Percentiles rank a stretch among this genome's conserved stretches.
Evolutionary conservation across 257 asterid genomes (phyloP).

Genomic region (Ilex aquifolium): DNA sequence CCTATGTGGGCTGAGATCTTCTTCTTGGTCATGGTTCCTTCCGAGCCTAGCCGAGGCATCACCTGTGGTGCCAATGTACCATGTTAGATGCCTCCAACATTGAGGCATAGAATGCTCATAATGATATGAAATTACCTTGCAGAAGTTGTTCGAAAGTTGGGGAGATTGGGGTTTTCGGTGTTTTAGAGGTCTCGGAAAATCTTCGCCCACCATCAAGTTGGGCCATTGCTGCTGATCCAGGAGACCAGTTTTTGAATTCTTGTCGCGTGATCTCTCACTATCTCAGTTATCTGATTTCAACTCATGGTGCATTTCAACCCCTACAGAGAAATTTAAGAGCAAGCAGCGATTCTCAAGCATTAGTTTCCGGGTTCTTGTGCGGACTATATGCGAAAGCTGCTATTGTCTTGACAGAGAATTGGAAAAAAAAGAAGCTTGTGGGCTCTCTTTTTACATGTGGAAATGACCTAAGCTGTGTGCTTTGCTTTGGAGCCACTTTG

Average conservation of each 20-base stretch:
- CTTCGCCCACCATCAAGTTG: slow-evolving; percentile 36
- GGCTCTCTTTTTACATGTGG: not conserved
- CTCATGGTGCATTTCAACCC: not conserved
- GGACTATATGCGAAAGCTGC: not conserved
- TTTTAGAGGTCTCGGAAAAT: slow-evolving; percentile 28
- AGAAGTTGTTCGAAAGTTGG: slow-evolving; percentile 61
- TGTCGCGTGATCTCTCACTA: not conserved
- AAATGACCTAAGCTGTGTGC: too few relatives aligned
- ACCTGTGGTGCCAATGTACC: too few relatives aligned
- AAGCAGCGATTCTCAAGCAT: not conserved
- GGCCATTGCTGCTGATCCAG: slow-evolving; percentile 30
- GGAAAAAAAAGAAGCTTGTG: not conserved
- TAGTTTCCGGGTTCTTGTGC: not conserved
- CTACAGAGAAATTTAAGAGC: not conserved
- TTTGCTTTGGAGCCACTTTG: too few relatives aligned
- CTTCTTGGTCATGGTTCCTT: slow-evolving; percentile 44
- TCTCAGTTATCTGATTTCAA: not conserved
- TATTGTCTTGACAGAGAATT: not conserved
- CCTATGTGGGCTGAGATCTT: slow-evolving; percentile 32
- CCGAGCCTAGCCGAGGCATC: slow-evolving; percentile 23
- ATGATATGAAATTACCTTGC: slow-evolving; percentile 31
- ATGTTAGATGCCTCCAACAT: too few relatives aligned
- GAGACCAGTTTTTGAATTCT: not conserved
- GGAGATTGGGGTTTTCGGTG: slow-evolving; percentile 31
- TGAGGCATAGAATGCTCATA: too few relatives aligned